A percentile compares a stretch with the other conserved stretches of the same genome.
Evolutionary conservation across 805 yeast genomes (phyloP).

Genomic region (Pichia cabralensis): DNA sequence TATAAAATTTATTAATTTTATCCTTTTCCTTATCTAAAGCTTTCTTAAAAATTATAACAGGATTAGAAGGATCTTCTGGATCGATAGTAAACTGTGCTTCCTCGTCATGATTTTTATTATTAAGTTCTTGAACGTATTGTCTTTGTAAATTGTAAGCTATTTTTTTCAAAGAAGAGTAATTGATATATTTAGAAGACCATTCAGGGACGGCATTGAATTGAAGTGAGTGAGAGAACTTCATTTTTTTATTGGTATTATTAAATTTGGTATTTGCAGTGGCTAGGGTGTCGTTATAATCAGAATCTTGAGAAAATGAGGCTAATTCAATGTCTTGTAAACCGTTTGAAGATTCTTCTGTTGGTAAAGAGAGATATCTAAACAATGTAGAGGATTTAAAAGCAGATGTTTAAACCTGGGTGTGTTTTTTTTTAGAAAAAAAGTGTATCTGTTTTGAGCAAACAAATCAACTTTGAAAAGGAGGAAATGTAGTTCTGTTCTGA

Average conservation of each 20-base stretch:
- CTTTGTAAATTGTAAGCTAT: conserved; percentile 75
- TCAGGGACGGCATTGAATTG: conserved; percentile 98
- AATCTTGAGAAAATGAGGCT: background rate
- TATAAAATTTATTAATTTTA: conserved; percentile 71
- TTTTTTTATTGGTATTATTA: conserved; percentile 19
- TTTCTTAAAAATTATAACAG: conserved; percentile 48
- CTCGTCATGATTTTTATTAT: conserved; percentile 16
- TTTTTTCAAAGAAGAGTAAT: conserved; percentile 81
- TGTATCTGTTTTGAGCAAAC: too few relatives aligned
- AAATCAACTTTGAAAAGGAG: too few relatives aligned
- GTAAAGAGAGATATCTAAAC: too few relatives aligned
- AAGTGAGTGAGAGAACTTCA: conserved; percentile 92
- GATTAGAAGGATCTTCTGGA: conserved; percentile 31
- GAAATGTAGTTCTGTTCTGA: too few relatives aligned
- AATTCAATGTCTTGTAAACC: conserved; percentile 7
- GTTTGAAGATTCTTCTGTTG: too few relatives aligned
- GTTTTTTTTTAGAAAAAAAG: too few relatives aligned
- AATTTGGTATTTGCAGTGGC: background rate
- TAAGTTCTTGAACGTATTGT: conserved; percentile 31
- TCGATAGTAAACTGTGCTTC: conserved; percentile 22
- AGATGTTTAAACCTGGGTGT: too few relatives aligned
- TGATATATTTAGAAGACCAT: conserved; percentile 89
- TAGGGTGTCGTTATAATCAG: too few relatives aligned
- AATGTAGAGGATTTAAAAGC: too few relatives aligned
- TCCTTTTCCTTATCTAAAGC: conserved; percentile 70